phyloP scores from a whole-genome alignment of 495 filamentous ascomycete genomes.

The Pseudotulostoma volvatum region DNA sequence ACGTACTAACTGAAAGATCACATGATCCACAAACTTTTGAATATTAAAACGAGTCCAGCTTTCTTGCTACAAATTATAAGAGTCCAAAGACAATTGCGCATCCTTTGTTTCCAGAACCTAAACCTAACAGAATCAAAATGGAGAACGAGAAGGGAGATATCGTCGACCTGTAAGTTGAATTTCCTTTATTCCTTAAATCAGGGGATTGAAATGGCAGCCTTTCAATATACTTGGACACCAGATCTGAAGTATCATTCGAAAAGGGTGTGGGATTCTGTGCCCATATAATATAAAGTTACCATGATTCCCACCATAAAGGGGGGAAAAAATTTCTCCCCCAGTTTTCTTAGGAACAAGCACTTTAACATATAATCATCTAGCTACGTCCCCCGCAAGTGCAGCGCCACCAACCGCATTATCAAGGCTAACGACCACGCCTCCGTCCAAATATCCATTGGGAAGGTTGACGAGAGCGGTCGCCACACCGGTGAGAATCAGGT shows the following conservation, averaged over 20 bases:
- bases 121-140: conserved; percentile 37
- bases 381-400: conserved; percentile 98
- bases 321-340: neutral
- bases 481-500: conserved; percentile 95
- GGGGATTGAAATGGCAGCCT: too few relatives aligned
- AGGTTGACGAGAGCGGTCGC: conserved; percentile 90
- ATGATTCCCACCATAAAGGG: too few relatives aligned
- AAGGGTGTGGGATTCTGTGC: too few relatives aligned
- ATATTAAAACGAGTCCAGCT: conserved; percentile 12
- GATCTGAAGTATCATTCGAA: too few relatives aligned
- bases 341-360: too few relatives aligned
- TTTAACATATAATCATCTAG: too few relatives aligned
- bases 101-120: conserved; percentile 4
- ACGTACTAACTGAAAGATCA: too few relatives aligned
- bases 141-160: conserved; percentile 98
- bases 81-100: conserved; percentile 5
- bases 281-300: too few relatives aligned
- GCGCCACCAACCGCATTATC: conserved; percentile 92
- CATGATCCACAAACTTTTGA: conserved; percentile 32
- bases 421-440: conserved; percentile 97
- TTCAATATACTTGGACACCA: too few relatives aligned
- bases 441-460: conserved; percentile 77
- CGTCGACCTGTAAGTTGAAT: conserved; percentile 75
- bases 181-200: conserved; percentile 7
- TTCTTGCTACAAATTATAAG: neutral